Base-by-base conservation (phyloP, 2,329 filamentous ascomycete species). In the Arthrobotrys sinensis region DNA sequence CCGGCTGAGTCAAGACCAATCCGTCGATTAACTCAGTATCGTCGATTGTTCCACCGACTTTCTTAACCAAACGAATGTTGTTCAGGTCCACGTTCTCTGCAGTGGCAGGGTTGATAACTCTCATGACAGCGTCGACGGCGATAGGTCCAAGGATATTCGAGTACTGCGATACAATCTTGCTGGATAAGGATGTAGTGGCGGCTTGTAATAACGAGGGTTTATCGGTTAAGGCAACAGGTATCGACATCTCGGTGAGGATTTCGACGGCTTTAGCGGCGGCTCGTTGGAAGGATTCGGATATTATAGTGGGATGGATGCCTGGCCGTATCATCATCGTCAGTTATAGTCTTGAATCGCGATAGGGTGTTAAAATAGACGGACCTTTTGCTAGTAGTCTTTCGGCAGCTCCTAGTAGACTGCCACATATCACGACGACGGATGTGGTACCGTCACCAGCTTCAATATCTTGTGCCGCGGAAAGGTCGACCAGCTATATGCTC, bases 381-480 rank as follows among this genome's bases (percentile, higher is more conserved):
- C 93, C 93, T 88, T 98, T 99, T 83, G 87, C 88, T 82, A 99
- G 88, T 85, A 99, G 88, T 83, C 93, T 90, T 87, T 99, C 96
- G 80, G 96, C 96, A 66, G 96, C 96, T 82, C 93, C 95, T 55
- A 99, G 89, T 82, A 99, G 88, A 86, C 93, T 97, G 84, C 96
- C 96, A 82, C 93, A 96, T 86, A 99, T 97, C 81, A 99, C 96
- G 34, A 99, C 96, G 28, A 99, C 96, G 2, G 95, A 98, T 40
- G 96, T 99, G 71, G 96, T 99, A 83, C 96, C 96, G 85, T 99
- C 96, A 86, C 96, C 96, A 80, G 96, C 96, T 86, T 99, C 96
- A 79, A 99, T 94, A 87, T 99, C 96, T 85, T 99, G 96, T 81
- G 96, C 96, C 81, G 96, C 93, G 83, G 95, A 96, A 80, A 99